phyloP scores from a whole-genome alignment of 164 flowering plant genomes.

The Dillenia turbinata region DNA sequence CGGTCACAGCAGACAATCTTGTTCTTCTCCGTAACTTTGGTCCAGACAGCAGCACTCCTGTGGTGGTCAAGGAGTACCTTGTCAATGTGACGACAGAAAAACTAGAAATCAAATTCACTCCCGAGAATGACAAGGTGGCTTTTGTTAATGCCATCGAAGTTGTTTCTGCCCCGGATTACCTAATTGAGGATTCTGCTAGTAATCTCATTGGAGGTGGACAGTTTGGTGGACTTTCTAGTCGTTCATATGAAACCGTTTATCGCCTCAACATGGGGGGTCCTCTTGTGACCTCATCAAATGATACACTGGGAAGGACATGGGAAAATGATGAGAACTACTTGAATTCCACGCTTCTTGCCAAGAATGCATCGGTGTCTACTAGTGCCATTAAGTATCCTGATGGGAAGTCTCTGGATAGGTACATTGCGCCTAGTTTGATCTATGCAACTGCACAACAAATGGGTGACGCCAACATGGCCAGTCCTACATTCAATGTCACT shows the following conservation, averaged over 20 bases:
- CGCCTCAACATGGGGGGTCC: conserved; percentile 43
- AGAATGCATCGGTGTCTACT: conserved; percentile 15
- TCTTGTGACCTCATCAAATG: conserved; percentile 28
- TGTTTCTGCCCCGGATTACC: conserved; percentile 5
- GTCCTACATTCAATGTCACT: too few relatives aligned
- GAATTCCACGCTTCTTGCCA: conserved; percentile 25
- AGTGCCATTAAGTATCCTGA: conserved; percentile 1
- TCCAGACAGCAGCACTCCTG: not conserved
- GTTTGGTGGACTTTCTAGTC: conserved; percentile 16
- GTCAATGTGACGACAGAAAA: not conserved
- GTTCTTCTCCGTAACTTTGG: conserved; percentile 3
- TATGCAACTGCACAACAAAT: conserved; percentile 8
- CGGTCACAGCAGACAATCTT: conserved; percentile 3
- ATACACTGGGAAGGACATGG: conserved; percentile 42
- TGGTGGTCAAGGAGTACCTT: conserved; percentile 3
- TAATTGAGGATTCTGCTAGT: not conserved
- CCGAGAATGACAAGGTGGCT: not conserved
- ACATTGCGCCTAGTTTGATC: conserved; percentile 9
- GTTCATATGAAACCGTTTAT: conserved; percentile 27
- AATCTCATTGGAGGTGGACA: not conserved
- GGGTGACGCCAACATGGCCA: not conserved
- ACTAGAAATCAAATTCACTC: not conserved
- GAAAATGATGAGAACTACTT: conserved; percentile 27
- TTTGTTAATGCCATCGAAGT: conserved; percentile 8
- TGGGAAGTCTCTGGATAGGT: not conserved